Evolutionary conservation across 2,329 filamentous ascomycete genomes (phyloP).

Genomic region (Fusarium sp.): DNA sequence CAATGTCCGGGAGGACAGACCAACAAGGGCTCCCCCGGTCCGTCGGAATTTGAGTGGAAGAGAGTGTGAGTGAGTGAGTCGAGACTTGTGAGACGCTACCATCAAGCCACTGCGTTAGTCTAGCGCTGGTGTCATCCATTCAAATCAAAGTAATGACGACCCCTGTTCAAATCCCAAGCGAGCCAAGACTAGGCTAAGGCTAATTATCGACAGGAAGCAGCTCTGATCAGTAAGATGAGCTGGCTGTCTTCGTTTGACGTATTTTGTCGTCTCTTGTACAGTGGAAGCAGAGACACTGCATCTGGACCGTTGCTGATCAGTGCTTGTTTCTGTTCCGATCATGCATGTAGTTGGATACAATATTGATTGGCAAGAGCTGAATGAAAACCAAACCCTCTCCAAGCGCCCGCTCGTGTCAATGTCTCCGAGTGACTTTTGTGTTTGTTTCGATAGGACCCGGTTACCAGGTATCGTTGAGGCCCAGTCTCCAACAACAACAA

Average conservation of each 20-base stretch:
- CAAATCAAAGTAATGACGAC: slow-evolving; percentile 16
- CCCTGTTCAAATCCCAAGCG: slow-evolving; percentile 35
- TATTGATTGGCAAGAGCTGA: neutral
- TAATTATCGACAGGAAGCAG: neutral
- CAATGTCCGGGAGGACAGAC: slow-evolving; percentile 31
- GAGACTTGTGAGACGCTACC: slow-evolving; percentile 42
- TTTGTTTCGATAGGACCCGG: slow-evolving; percentile 1
- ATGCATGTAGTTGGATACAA: neutral
- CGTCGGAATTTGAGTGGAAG: slow-evolving; percentile 43
- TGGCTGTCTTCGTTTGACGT: slow-evolving; percentile 32
- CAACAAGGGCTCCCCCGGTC: slow-evolving; percentile 23
- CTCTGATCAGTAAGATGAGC: slow-evolving; percentile 30
- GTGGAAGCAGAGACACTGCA: slow-evolving; percentile 18
- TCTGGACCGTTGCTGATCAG: slow-evolving; percentile 16
- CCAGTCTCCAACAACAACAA: neutral
- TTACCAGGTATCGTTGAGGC: slow-evolving; percentile 10
- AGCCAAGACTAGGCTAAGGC: neutral
- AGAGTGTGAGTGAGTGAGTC: slow-evolving; percentile 23
- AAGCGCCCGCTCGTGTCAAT: too few species aligned
- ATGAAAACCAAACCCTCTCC: neutral
- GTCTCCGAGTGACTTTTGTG: neutral
- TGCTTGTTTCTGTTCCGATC: slow-evolving; percentile 7
- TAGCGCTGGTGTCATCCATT: slow-evolving; percentile 37
- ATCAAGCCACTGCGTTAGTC: slow-evolving; percentile 38
- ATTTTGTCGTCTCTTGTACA: slow-evolving; percentile 16